phyloP scores from a whole-genome alignment of 192 early-diverging fungal genomes.

The Irineochytrium annulatum region DNA sequence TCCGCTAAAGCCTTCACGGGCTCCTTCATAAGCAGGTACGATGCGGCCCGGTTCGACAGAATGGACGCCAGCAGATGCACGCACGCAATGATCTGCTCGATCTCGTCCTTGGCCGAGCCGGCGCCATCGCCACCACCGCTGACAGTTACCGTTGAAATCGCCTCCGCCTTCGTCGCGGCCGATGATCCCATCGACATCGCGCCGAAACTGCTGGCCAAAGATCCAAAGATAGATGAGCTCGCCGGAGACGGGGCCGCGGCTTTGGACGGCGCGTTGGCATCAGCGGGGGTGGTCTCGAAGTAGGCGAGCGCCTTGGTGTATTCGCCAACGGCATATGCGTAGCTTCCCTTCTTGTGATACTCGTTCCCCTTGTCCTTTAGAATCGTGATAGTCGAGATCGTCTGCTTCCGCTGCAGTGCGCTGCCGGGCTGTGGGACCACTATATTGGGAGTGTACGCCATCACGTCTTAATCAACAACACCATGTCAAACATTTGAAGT shows the following conservation, averaged over 20 bases:
- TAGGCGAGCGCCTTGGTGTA: constrained; percentile 81
- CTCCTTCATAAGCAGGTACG: constrained; percentile 52
- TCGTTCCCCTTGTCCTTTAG: constrained; percentile 77
- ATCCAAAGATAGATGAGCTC: not conserved
- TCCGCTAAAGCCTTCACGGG: constrained; percentile 70
- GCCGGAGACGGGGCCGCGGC: not conserved
- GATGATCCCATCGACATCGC: not conserved
- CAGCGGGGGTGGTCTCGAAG: constrained; percentile 38
- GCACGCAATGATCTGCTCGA: not conserved
- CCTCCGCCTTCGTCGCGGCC: not conserved
- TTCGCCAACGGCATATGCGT: constrained; percentile 60
- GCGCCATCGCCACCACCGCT: not conserved
- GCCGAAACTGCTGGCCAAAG: not conserved
- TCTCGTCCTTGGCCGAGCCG: not conserved
- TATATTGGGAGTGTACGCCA: too few species aligned
- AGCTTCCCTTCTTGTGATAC: constrained; percentile 67
- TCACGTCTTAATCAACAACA: too few species aligned
- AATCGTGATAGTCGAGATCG: constrained; percentile 22
- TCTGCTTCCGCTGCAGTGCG: too few species aligned
- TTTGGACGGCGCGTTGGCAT: not conserved
- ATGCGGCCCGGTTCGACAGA: constrained; percentile 70
- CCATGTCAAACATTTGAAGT: too few species aligned
- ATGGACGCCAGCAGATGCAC: constrained; percentile 61
- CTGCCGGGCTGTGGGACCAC: too few species aligned
- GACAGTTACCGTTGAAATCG: not conserved